Evolutionary conservation across 73 alveolate genomes (phyloP).

Genomic region (Paramecium octaurelia): DNA sequence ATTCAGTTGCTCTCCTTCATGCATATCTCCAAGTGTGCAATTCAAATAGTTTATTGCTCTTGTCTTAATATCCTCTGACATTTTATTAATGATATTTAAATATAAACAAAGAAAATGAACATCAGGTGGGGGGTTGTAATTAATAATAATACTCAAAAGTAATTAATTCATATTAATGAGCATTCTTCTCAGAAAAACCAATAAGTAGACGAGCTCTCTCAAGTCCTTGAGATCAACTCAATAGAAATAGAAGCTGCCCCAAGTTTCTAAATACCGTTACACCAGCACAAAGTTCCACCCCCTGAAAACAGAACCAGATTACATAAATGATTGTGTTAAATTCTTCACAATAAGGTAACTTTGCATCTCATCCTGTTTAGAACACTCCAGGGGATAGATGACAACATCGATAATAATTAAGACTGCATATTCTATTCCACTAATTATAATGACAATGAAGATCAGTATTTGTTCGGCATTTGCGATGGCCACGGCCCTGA

Average conservation of each 20-base stretch:
- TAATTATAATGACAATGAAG: background rate
- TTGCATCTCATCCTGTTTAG: background rate
- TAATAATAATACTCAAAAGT: background rate
- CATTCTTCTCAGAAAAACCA: background rate
- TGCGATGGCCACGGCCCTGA: constrained; percentile 27
- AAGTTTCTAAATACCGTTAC: background rate
- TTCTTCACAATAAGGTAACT: background rate
- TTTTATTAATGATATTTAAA: background rate
- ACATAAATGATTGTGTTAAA: background rate
- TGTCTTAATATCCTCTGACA: constrained; percentile 54
- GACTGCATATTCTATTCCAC: background rate
- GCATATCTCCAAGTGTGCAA: constrained; percentile 58
- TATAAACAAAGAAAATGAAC: background rate
- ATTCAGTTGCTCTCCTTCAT: constrained; percentile 61
- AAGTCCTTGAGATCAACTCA: background rate
- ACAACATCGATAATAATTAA: background rate
- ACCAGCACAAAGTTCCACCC: background rate
- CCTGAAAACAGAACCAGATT: background rate
- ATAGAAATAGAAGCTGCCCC: background rate
- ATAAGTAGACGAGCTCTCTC: background rate
- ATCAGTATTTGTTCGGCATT: background rate
- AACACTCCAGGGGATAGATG: background rate
- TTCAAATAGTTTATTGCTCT: constrained; percentile 27
- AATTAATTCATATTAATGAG: background rate
- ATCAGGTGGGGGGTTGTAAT: background rate